Conservation (phyloP, 495 filamentous ascomycete species). For the Lasiosphaeriaceae sp. region DNA sequence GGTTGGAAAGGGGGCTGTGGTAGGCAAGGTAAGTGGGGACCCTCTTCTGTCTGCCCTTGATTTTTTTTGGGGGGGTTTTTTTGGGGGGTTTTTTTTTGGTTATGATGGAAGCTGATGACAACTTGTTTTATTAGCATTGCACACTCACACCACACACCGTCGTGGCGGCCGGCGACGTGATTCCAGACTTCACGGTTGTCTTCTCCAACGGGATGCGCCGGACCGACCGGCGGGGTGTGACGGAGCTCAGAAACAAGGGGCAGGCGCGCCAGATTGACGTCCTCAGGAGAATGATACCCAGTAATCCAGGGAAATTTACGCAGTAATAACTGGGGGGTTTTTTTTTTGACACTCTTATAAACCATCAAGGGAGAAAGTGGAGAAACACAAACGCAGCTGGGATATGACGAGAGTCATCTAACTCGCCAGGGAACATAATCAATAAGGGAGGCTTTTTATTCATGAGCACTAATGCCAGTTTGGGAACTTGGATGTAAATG, state of each 20-base stretch:
- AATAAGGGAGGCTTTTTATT: no score
- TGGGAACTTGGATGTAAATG: no score
- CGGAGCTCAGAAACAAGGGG: slow-evolving; percentile 51
- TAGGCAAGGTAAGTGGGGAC: slow-evolving; percentile 61
- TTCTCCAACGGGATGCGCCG: slow-evolving; percentile 58
- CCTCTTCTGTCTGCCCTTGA: no score
- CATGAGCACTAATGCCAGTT: no score
- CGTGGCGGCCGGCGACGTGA: slow-evolving; percentile 49
- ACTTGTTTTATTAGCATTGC: slow-evolving; percentile 43
- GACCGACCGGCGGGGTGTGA: slow-evolving; percentile 51
- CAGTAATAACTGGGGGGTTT: background rate
- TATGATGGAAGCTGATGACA: background rate
- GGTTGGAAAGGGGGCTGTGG: slow-evolving; percentile 57
- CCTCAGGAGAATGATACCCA: slow-evolving; percentile 58
- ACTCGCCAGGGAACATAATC: no score
- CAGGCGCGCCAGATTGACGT: slow-evolving; percentile 61
- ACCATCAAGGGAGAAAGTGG: no score
- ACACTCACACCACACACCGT: slow-evolving; percentile 44
- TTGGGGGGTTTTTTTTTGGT: no score
- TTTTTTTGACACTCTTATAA: slow-evolving; percentile 3
- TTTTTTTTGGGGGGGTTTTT: no score
- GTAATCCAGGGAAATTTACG: slow-evolving; percentile 56
- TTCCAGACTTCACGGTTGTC: slow-evolving; percentile 64
- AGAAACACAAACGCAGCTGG: no score
- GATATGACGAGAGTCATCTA: no score